phyloP scores from a whole-genome alignment of 768 basidiomycete genomes.

The Sporobolomyces pararoseus region DNA sequence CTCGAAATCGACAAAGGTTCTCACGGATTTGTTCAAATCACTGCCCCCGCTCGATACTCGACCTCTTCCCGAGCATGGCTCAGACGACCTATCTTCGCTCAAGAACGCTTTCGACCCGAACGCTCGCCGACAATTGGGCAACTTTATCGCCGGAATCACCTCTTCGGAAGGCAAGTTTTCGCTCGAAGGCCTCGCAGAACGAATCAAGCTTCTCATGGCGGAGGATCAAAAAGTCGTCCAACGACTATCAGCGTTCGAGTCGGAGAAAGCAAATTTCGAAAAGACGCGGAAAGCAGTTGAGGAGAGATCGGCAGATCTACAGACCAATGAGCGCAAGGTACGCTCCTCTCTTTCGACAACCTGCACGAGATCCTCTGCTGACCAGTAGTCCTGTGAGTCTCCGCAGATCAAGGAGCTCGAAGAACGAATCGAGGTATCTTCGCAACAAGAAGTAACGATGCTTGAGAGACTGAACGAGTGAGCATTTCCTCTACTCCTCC shows the following conservation, averaged over 20 bases:
- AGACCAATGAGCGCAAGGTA: slow-evolving; percentile 75
- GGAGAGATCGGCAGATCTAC: slow-evolving; percentile 71
- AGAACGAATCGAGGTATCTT: slow-evolving; percentile 62
- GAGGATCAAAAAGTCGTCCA: slow-evolving; percentile 83
- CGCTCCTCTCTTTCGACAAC: background rate
- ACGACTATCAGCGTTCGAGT: slow-evolving; percentile 72
- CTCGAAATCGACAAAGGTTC: slow-evolving; percentile 59
- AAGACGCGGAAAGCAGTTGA: slow-evolving; percentile 84
- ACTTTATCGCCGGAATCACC: slow-evolving; percentile 74
- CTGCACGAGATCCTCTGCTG: background rate
- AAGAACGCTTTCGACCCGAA: slow-evolving; percentile 52
- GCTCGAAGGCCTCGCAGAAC: slow-evolving; percentile 52
- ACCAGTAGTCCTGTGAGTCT: background rate
- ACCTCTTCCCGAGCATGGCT: slow-evolving; percentile 47
- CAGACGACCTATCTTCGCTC: slow-evolving; percentile 55
- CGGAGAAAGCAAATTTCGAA: slow-evolving; percentile 87
- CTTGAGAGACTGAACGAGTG: slow-evolving; percentile 49
- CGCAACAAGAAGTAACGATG: slow-evolving; percentile 59
- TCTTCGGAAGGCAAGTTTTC: slow-evolving; percentile 56
- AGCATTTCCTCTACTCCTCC: slow-evolving; percentile 42
- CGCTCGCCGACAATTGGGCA: slow-evolving; percentile 46
- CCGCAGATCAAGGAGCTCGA: slow-evolving; percentile 71
- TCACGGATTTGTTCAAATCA: slow-evolving; percentile 71
- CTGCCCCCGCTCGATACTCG: slow-evolving; percentile 83
- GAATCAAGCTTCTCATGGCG: slow-evolving; percentile 55